Conservation (phyloP, 2,329 filamentous ascomycete species). For the Alternaria consortialis region DNA sequence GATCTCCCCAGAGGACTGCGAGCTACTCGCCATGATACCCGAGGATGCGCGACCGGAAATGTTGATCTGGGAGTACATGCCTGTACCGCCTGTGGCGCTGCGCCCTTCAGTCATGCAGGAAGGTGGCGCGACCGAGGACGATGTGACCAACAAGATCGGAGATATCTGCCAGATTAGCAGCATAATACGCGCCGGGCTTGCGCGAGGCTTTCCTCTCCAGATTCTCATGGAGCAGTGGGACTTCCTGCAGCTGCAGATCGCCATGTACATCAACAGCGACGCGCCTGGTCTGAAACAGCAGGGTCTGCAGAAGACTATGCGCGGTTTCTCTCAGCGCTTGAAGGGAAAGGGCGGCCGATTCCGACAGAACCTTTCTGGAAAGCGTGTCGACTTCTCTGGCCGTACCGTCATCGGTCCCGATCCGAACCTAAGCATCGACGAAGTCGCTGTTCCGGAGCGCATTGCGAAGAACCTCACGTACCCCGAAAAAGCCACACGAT, state of each 20-base stretch:
- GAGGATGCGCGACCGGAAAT: constrained; percentile 90
- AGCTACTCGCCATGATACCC: constrained; percentile 88
- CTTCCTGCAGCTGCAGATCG: constrained; percentile 91
- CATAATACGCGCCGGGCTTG: constrained; percentile 81
- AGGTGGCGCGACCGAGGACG: constrained; percentile 91
- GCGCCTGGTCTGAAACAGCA: constrained; percentile 90
- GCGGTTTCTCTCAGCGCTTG: constrained; percentile 92
- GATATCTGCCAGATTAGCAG: constrained; percentile 95
- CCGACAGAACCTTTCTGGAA: constrained; percentile 94
- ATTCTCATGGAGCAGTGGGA: constrained; percentile 99
- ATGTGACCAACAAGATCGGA: constrained; percentile 94
- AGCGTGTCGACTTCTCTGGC: constrained; percentile 98
- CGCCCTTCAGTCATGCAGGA: constrained; percentile 94
- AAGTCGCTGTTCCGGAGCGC: constrained; percentile 88
- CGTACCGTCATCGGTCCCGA: constrained; percentile 98
- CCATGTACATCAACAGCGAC: constrained; percentile 98
- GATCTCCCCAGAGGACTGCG: constrained; percentile 85
- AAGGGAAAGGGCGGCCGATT: constrained; percentile 99
- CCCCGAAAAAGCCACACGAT: constrained; percentile 83
- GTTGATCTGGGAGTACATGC: constrained; percentile 97
- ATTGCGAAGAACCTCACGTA: constrained; percentile 98
- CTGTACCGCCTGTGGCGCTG: constrained; percentile 92
- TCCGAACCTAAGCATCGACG: constrained; percentile 90
- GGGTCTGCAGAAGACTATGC: constrained; percentile 85
- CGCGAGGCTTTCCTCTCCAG: constrained; percentile 82